phyloP scores from a whole-genome alignment of 768 basidiomycete genomes.

The Sarcomyxa edulis region DNA sequence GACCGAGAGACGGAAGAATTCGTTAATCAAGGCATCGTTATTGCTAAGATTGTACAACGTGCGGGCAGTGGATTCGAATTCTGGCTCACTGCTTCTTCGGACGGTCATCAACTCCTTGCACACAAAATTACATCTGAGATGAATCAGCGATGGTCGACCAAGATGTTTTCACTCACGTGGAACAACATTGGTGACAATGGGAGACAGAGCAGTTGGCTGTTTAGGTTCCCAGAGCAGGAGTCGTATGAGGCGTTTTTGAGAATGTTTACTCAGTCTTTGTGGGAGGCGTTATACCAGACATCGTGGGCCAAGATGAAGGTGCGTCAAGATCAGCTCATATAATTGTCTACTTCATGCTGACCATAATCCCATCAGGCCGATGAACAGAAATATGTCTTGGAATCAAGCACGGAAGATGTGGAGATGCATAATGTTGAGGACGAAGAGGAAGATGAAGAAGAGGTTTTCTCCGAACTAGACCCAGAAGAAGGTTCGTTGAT shows the following conservation, averaged over 20 bases:
- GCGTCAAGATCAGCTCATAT: background rate
- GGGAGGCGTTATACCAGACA: conserved; percentile 73
- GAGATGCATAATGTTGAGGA: conserved; percentile 80
- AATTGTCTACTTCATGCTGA: background rate
- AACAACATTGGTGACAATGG: conserved; percentile 59
- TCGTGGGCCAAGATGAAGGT: conserved; percentile 84
- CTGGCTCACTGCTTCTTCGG: conserved; percentile 52
- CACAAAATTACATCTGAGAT: conserved; percentile 64
- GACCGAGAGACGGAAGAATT: conserved; percentile 45
- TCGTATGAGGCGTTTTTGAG: conserved; percentile 56
- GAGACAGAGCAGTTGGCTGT: conserved; percentile 72
- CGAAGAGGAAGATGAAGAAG: conserved; percentile 76
- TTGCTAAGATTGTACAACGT: conserved; percentile 46
- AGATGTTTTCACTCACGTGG: conserved; percentile 80
- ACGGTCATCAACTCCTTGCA: conserved; percentile 45
- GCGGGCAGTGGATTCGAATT: conserved; percentile 44
- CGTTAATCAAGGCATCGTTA: conserved; percentile 45
- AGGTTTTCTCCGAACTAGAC: conserved; percentile 66
- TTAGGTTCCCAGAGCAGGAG: conserved; percentile 57
- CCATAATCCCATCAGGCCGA: conserved; percentile 44
- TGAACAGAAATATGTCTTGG: conserved; percentile 83
- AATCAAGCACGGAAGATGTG: conserved; percentile 73
- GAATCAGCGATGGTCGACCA: conserved; percentile 64
- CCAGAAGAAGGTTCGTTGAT: conserved; percentile 48
- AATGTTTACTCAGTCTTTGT: conserved; percentile 64